Conservation (phyloP, 805 yeast species). For the Candida awuae region DNA sequence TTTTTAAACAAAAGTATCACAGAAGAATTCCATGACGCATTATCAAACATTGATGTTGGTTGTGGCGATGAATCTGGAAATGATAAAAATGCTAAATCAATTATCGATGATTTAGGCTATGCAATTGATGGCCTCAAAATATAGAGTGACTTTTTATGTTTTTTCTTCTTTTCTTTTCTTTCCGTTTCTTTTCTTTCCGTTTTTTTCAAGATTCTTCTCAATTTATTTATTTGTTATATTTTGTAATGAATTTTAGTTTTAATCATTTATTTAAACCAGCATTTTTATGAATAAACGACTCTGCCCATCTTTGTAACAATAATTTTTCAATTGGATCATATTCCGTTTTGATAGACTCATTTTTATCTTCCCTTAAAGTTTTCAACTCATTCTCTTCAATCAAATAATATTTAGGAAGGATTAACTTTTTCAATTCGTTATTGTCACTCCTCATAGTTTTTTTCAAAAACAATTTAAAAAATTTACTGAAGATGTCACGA, state of each 20-base stretch:
- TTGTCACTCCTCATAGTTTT: conserved; percentile 27
- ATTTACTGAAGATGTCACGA: conserved; percentile 25
- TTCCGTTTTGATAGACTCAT: conserved; percentile 1
- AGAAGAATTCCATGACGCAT: too few species aligned
- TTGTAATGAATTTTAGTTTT: too few species aligned
- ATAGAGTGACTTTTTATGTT: too few species aligned
- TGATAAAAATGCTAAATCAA: too few species aligned
- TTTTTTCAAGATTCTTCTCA: too few species aligned
- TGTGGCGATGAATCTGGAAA: too few species aligned
- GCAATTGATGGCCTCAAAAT: too few species aligned
- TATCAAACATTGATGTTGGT: too few species aligned
- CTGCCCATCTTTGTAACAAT: conserved; percentile 44
- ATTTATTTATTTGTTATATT: too few species aligned
- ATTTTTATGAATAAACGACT: conserved; percentile 21
- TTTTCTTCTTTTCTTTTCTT: too few species aligned
- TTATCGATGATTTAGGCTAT: too few species aligned
- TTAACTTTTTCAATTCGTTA: conserved; percentile 6
- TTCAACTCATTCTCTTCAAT: conserved; percentile 19
- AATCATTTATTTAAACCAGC: conserved; percentile 1
- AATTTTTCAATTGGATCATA: conserved; percentile 36
- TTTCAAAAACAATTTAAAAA: conserved; percentile 25
- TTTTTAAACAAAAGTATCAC: too few species aligned
- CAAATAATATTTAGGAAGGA: conserved; percentile 20
- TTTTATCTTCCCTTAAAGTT: conserved; percentile 5
- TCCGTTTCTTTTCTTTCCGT: not conserved